phyloP scores from a whole-genome alignment of 768 basidiomycete species.

The Lactarius psammicola region DNA sequence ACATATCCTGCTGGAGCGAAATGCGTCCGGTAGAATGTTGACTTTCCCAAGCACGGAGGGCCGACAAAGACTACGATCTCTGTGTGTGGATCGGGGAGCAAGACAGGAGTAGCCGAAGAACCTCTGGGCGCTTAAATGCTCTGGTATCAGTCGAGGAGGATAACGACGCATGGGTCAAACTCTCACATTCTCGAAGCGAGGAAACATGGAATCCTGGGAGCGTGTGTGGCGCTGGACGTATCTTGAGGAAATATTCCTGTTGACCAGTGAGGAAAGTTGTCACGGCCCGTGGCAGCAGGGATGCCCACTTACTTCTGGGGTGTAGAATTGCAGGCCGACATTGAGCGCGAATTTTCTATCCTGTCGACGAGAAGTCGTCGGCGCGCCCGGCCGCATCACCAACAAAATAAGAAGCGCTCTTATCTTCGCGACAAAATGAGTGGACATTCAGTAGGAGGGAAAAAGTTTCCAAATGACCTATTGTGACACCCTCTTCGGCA shows the following conservation, averaged over 20 bases:
- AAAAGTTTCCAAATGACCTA: conserved; percentile 47
- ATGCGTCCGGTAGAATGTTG: conserved; percentile 69
- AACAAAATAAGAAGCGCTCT: conserved; percentile 66
- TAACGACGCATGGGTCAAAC: not conserved
- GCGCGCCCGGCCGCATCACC: conserved; percentile 88
- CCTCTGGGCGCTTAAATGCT: conserved; percentile 46
- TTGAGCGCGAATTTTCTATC: conserved; percentile 88
- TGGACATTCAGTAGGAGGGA: not conserved
- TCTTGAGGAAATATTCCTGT: conserved; percentile 77
- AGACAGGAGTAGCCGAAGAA: conserved; percentile 38
- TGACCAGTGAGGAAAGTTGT: not conserved
- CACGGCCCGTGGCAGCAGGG: not conserved
- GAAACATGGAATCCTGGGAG: conserved; percentile 72
- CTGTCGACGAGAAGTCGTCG: conserved; percentile 72
- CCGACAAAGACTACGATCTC: conserved; percentile 65
- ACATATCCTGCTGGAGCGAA: conserved; percentile 68
- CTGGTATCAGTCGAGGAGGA: conserved; percentile 41
- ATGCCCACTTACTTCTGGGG: conserved; percentile 68
- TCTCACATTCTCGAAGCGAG: conserved; percentile 36
- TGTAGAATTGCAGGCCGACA: conserved; percentile 66
- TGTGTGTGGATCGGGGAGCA: conserved; percentile 19
- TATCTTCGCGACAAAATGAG: conserved; percentile 47
- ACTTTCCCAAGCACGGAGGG: conserved; percentile 71
- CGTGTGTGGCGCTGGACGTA: conserved; percentile 42
- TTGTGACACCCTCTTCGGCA: conserved; percentile 51